These are phyloP conservation scores for Aspergillus bombycis DNA, from an alignment of 2,329 filamentous ascomycete genomes.

Conservation along the genomic window DNA sequence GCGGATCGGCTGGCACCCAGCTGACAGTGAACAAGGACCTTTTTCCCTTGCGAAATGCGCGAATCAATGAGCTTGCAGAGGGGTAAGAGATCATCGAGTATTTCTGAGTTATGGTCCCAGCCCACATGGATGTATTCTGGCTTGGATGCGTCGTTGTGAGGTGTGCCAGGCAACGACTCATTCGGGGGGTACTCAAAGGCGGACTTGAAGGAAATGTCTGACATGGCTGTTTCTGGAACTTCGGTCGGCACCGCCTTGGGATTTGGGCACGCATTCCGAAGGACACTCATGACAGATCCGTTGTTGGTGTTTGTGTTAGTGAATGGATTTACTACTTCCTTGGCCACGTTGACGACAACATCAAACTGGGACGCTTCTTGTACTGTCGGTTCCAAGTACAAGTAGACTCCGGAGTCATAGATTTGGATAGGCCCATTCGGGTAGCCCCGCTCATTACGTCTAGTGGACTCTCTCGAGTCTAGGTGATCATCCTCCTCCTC, in stretches of 20 bases:
- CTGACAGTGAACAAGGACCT: constrained; percentile 67
- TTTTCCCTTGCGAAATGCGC: constrained; percentile 59
- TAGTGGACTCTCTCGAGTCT: constrained; percentile 58
- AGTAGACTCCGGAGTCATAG: constrained; percentile 63
- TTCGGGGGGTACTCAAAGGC: constrained; percentile 46
- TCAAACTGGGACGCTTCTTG: constrained; percentile 64
- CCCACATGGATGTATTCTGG: constrained; percentile 68
- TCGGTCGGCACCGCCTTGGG: constrained; percentile 38
- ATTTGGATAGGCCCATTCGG: constrained; percentile 67
- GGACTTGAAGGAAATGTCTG: constrained; percentile 54
- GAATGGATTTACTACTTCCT: constrained; percentile 66
- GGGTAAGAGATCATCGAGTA: constrained; percentile 63
- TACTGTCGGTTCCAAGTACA: constrained; percentile 65
- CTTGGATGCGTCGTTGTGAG: constrained; percentile 37
- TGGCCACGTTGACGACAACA: constrained; percentile 67
- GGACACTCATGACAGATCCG: constrained; percentile 47
- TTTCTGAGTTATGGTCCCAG: constrained; percentile 71
- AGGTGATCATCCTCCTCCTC: constrained; percentile 55
- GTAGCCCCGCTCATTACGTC: constrained; percentile 65
- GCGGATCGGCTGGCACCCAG: constrained; percentile 67
- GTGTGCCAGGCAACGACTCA: constrained; percentile 31
- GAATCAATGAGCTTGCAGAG: constrained; percentile 66
- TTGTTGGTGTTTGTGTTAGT: constrained; percentile 32
- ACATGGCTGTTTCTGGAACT: constrained; percentile 49
- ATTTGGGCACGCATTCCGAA: constrained; percentile 51